phyloP scores from a whole-genome alignment of 306 rosid species.

The Amphicarpaea edgeworthii region DNA sequence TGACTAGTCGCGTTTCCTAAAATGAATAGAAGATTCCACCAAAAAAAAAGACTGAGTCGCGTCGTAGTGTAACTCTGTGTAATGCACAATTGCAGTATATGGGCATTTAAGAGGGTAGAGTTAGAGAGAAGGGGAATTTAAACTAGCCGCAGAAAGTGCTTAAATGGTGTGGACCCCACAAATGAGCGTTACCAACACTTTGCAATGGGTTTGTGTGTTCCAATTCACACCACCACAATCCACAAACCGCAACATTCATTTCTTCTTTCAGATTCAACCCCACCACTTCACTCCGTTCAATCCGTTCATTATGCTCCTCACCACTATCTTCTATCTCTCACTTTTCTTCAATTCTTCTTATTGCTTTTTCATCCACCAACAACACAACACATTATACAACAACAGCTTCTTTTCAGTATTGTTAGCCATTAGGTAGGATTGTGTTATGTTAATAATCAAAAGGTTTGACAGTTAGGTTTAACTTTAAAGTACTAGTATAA shows the following conservation, averaged over 20 bases:
- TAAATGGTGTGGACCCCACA: slow-evolving; percentile 50
- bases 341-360: slow-evolving; percentile 22
- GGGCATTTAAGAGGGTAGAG: slow-evolving; percentile 50
- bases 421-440: no score
- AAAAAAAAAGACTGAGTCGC: no score
- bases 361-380: slow-evolving; percentile 16
- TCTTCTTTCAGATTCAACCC: slow-evolving; percentile 41
- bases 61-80: no score
- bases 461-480: no score
- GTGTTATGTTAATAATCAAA: no score
- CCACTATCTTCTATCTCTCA: slow-evolving; percentile 36
- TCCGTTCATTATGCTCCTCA: slow-evolving; percentile 35
- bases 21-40: no score
- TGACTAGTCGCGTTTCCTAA: no score
- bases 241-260: slow-evolving; percentile 38
- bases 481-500: no score
- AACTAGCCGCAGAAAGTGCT: slow-evolving; percentile 25
- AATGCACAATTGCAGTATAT: no score
- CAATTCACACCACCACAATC: slow-evolving; percentile 45
- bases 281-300: slow-evolving; percentile 32
- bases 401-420: neutral
- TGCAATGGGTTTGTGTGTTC: slow-evolving; percentile 40
- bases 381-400: neutral
- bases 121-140: slow-evolving; percentile 15
- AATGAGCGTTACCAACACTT: slow-evolving; percentile 42